Evolutionary conservation across 345 rosid genomes (phyloP).

Genomic region (Camelina hispida): DNA sequence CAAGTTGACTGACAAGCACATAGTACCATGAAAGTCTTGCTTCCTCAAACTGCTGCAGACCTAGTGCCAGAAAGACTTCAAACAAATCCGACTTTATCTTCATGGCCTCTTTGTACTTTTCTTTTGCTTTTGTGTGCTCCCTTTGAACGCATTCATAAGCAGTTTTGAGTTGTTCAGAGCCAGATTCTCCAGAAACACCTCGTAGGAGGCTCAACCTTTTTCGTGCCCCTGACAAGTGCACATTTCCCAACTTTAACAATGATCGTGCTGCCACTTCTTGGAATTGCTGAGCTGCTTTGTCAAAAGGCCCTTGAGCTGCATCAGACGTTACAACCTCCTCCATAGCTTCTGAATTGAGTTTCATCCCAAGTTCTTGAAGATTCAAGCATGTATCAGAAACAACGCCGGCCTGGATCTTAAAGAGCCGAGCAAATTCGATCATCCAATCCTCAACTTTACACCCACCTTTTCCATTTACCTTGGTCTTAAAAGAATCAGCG

Average conservation of each 20-base stretch:
- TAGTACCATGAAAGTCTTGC: conserved; percentile 91
- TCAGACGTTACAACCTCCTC: conserved; percentile 90
- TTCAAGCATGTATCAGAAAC: conserved; percentile 71
- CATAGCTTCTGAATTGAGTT: conserved; percentile 84
- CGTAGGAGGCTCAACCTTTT: conserved; percentile 64
- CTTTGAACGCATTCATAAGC: conserved; percentile 66
- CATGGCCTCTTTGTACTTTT: conserved; percentile 76
- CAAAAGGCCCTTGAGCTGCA: conserved; percentile 77
- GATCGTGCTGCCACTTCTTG: conserved; percentile 91
- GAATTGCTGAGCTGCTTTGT: conserved; percentile 74
- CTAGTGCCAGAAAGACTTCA: conserved; percentile 72
- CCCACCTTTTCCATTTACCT: conserved; percentile 42
- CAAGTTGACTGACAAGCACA: conserved; percentile 58
- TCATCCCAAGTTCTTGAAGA: conserved; percentile 84
- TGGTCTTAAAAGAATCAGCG: conserved; percentile 38
- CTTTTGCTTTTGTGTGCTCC: conserved; percentile 63
- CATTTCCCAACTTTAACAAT: conserved; percentile 87
- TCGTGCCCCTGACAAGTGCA: conserved; percentile 83
- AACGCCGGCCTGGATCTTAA: conserved; percentile 76
- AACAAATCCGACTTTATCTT: conserved; percentile 80
- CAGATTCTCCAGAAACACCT: conserved; percentile 61
- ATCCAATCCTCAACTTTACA: conserved; percentile 82
- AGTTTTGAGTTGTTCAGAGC: conserved; percentile 55
- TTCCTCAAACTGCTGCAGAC: conserved; percentile 85
- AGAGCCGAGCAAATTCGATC: conserved; percentile 74